Conservation (phyloP, 2,329 filamentous ascomycete genomes). For the Chaetoscypha palmicola region DNA sequence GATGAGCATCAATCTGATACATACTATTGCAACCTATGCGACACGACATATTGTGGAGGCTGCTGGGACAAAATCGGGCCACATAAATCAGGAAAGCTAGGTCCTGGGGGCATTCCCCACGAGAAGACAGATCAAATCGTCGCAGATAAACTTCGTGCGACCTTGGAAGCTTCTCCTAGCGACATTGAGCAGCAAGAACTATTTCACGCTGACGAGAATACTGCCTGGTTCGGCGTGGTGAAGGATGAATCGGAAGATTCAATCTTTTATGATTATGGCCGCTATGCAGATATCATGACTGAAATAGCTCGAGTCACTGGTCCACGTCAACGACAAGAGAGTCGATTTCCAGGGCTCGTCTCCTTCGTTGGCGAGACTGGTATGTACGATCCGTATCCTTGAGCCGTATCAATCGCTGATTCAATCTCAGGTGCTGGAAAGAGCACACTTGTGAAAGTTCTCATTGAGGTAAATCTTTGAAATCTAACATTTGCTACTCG, state of each 20-base stretch:
- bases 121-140: slow-evolving; percentile 5
- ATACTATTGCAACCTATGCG: slow-evolving; percentile 4
- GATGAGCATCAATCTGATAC: not conserved
- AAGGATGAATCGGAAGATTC: not conserved
- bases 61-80: slow-evolving; percentile 4
- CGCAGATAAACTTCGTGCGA: slow-evolving; percentile 1
- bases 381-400: slow-evolving; percentile 40
- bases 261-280: slow-evolving; percentile 4
- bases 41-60: slow-evolving; percentile 1
- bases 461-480: slow-evolving; percentile 11
- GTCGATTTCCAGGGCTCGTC: slow-evolving; percentile 1
- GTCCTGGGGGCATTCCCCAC: slow-evolving; percentile 2
- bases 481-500: too few species aligned
- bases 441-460: slow-evolving; percentile 35
- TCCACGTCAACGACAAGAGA: not conserved
- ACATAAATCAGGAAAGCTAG: not conserved
- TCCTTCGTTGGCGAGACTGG: slow-evolving; percentile 2
- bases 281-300: slow-evolving; percentile 5
- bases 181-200: slow-evolving; percentile 1
- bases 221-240: slow-evolving; percentile 4
- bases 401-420: slow-evolving; percentile 22
- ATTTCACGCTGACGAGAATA: slow-evolving; percentile 2
- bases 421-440: slow-evolving; percentile 34
- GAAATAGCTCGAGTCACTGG: not conserved
- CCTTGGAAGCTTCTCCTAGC: slow-evolving; percentile 1